Evolutionary conservation across 2,329 filamentous ascomycete species (phyloP), one percentile per base, ranked within the genome.

Genomic region (Colletotrichum godetiae): DNA sequence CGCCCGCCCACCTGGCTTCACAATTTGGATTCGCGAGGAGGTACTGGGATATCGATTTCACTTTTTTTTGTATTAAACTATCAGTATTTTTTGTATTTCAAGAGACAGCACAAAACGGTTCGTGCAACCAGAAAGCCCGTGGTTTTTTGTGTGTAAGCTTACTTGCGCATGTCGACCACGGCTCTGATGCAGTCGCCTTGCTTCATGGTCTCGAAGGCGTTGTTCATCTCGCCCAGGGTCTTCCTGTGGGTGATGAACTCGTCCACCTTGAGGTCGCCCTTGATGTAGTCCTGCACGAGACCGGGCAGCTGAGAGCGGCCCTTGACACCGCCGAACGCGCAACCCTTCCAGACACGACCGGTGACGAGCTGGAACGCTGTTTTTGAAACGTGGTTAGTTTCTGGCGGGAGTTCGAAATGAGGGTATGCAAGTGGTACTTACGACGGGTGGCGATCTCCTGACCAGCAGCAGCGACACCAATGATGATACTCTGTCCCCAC

Each of bases 231-330:
- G 74, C 86, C 86, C 57, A 99, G 88, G 4, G 89, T 90, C 87
- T 97, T 94, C 78, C 95, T 92, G 87, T 99, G 97, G 37, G 97
- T 99, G 86, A 99, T 98, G 88, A 98, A 98, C 87, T 99, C 97
- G 82, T 98, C 96, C 58, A 98, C 97, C 92, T 98, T 98, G 81
- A 99, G 92, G 81, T 93, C 90, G 78, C 95, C 95, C 66, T 90
- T 89, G 83, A 97, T 89, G 86, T 99, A 99, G 85, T 98, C 96
- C 77, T 91, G 87, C 29, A 99, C 95, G 53, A 99, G 92, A 72
- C 89, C 92, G 60, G 94, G 93, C 76, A 99, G 91, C 87, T 99
- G 97, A 42, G 94, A 92, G 81, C 97, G 95, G 78, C 97, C 97
- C 89, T 98, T 99, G 89, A 99, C 95, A 79, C 97, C 97, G 78